Evolutionary conservation across 768 basidiomycete species (phyloP), one percentile per base, ranked within the genome.

Genomic region (Termitomyces eurrhizus): DNA sequence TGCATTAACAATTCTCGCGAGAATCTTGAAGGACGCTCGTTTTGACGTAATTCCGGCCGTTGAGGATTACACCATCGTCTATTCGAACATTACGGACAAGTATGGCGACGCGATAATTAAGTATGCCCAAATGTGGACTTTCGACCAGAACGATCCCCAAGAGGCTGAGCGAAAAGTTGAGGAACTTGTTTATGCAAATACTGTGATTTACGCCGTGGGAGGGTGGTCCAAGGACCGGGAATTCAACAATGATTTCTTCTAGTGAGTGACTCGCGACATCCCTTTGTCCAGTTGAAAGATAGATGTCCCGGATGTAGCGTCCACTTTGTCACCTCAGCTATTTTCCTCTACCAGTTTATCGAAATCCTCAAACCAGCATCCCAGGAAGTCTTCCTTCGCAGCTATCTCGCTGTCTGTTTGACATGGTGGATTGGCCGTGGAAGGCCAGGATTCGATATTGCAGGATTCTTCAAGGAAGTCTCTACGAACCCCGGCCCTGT

Each of bases 241-340:
- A 2, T 87, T 84, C 68, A 75, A 78, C 29, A 81, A 79, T 0
- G 84, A 89, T 58, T 89, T 90, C 45, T 61, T 59, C 54, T 18
- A 45, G 65, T 64, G 29, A 21, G 65, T 42, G 5, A 1, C 21
- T 29, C 6, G 21, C n/a, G 4, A 29, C 11, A 13, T 46, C 41
- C 33, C 24, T 2, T n/a, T 37, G 26, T 49, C 24, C 16, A 14
- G n/a, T 12, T n/a, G 18, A 37, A 41, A 2, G 24, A 60, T 21
- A 8, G 11, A 35, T 5, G 13, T 54, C 29, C 5, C 11, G 32
- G 24, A 52, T 16, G 42, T 3, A 90, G 87, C 14, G 83, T 87
- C 74, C 89, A 85, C 64, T 71, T 86, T 2, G 80, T 89, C 42
- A 92, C 89, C 0, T 88, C 87, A 4, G 77, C 83, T 4, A 66